Evolutionary conservation across 1,139 yeast species (phyloP), one percentile per base, ranked within the genome.

Genomic region (Nakaseomyces bracarensis): DNA sequence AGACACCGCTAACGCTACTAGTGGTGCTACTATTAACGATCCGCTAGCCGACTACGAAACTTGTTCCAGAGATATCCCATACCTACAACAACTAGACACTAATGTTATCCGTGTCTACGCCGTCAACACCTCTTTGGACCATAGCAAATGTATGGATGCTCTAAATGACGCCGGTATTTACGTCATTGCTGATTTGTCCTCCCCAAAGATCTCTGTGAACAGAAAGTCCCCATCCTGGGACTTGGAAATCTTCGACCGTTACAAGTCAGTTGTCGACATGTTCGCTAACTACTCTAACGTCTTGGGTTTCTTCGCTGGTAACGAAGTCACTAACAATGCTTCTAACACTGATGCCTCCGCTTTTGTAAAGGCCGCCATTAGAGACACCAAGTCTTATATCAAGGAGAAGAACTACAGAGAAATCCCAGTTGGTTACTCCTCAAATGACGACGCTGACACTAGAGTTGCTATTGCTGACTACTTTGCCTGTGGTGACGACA

Each of bases 391-490:
- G 65, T 63, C 71, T 18, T 82, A 82, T 64, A 80, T 82, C 57
- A 68, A 70, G 54, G 67, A 63, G n/a, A 66, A 77, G 57, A 72
- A 73, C 40, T 81, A 80, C 64, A 73, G 87, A 72, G 33, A 53
- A 14, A 80, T 79, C 51, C 93, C 93, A 43, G 84, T 82, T 44
- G 93, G 93, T 54, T 82, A 82, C 68, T 80, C 89, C 33, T 79
- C 91, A 41, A 82, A 81, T 58, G 91, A 82, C 64, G 89, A 81
- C 60, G 64, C 72, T 30, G 73, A 70, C 36, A 80, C 80, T 46
- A 75, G 91, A 69, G 77, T 75, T 43, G 64, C 74, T 20, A 69
- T 82, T 50, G 89, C 89, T 44, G 83, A 79, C 55, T 82, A 78
- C 67, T 82, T 82, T 55, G 72, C 81, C 36, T 82, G 91, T 68